These are phyloP conservation scores for Mycena belliarum DNA, from an alignment of 768 basidiomycete species.

Conservation along the genomic window DNA sequence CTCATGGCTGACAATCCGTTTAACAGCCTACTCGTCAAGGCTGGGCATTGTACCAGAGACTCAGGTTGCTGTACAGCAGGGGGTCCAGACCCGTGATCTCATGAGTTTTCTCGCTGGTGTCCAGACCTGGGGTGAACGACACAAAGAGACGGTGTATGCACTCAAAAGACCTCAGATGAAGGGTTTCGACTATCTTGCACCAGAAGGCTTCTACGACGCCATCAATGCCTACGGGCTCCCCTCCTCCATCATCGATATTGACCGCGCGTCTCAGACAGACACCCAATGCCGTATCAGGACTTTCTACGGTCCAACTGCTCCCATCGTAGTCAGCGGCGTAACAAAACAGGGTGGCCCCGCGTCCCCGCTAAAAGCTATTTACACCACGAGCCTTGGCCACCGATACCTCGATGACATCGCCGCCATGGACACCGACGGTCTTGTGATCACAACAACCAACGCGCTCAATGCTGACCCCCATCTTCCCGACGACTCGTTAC, in stretches of 20 bases:
- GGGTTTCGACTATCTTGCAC: conserved; percentile 24
- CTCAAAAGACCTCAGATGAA: conserved; percentile 27
- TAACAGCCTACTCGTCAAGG: conserved; percentile 18
- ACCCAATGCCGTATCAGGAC: conserved; percentile 13
- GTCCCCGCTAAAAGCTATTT: conserved; percentile 25
- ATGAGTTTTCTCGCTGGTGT: conserved; percentile 19
- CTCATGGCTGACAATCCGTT: conserved; percentile 18
- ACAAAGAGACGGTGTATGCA: conserved; percentile 11
- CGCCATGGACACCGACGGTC: not conserved
- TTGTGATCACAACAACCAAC: not conserved
- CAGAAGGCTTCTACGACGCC: conserved; percentile 26
- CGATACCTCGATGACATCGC: conserved; percentile 18
- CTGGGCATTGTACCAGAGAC: conserved; percentile 17
- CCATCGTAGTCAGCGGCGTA: conserved; percentile 19
- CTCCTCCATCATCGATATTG: conserved; percentile 13
- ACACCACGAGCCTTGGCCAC: conserved; percentile 24
- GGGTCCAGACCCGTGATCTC: conserved; percentile 21
- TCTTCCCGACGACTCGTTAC: conserved; percentile 6
- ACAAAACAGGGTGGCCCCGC: conserved; percentile 22
- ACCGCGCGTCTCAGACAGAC: conserved; percentile 16
- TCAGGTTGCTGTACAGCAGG: conserved; percentile 22
- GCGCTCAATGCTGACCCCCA: conserved; percentile 16
- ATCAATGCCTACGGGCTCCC: conserved; percentile 22
- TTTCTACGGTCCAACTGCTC: conserved; percentile 19
- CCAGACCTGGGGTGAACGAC: conserved; percentile 16